Evolutionary conservation across 306 rosid species (phyloP).

Genomic region (Rosa persica): DNA sequence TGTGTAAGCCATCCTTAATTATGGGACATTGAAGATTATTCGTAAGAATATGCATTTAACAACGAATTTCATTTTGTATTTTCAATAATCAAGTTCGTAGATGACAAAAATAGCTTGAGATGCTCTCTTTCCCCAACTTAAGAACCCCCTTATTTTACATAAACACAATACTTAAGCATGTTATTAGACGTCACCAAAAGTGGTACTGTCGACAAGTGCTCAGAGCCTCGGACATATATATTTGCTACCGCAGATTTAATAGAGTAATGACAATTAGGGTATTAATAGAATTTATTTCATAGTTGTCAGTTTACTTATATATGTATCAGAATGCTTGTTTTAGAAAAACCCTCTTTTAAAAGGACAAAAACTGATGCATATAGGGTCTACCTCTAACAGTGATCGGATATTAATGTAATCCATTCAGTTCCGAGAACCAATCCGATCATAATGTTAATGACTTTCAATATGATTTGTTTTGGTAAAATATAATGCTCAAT

Average conservation of each 20-base stretch:
- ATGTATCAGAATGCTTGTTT: background rate
- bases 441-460: background rate
- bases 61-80: conserved; percentile 15
- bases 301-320: background rate
- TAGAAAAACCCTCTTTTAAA: background rate
- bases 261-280: background rate
- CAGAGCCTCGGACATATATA: background rate
- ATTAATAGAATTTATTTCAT: background rate
- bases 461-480: background rate
- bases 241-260: background rate
- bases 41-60: conserved; percentile 26
- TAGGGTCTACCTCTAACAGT: background rate
- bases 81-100: background rate
- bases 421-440: background rate
- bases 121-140: background rate
- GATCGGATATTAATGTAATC: background rate
- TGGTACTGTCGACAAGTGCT: background rate
- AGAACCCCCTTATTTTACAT: background rate
- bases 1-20: conserved; percentile 7
- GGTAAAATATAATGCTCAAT: background rate
- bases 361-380: too few relatives aligned
- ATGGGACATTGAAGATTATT: conserved; percentile 32
- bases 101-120: conserved; percentile 13
- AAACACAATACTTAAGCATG: background rate
- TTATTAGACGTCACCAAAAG: conserved; percentile 2